phyloP scores from a whole-genome alignment of 805 yeast genomes.

The Myxozyma sirexii region DNA sequence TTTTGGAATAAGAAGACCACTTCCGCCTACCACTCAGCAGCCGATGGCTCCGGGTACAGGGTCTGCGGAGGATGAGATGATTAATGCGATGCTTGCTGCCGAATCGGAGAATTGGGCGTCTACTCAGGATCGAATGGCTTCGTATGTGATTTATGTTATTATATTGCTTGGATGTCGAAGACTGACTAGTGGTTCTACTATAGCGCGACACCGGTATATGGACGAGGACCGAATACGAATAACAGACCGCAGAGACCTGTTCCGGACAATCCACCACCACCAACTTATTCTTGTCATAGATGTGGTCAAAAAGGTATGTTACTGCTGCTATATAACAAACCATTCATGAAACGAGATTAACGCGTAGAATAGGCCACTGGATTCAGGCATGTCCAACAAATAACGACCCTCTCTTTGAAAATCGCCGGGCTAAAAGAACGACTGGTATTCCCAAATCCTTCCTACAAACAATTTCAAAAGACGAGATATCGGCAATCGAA shows the following conservation, averaged over 20 bases:
- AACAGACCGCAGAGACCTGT: slow-evolving; percentile 32
- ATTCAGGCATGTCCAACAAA: slow-evolving; percentile 94
- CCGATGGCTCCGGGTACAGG: not conserved
- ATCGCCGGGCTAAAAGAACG: slow-evolving; percentile 84
- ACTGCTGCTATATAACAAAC: too few species aligned
- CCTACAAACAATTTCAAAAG: slow-evolving; percentile 81
- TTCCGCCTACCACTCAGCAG: not conserved
- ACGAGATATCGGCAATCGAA: slow-evolving; percentile 55
- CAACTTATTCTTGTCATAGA: slow-evolving; percentile 93
- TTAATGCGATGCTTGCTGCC: slow-evolving; percentile 86
- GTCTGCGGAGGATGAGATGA: slow-evolving; percentile 74
- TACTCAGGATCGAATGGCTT: slow-evolving; percentile 86
- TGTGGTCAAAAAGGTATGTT: slow-evolving; percentile 78
- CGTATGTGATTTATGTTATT: too few species aligned
- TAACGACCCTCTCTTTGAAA: slow-evolving; percentile 91
- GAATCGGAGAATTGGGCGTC: slow-evolving; percentile 95
- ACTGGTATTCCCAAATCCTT: slow-evolving; percentile 97
- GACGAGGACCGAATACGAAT: slow-evolving; percentile 32
- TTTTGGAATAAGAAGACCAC: slow-evolving; percentile 5
- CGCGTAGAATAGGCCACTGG: slow-evolving; percentile 63
- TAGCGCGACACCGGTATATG: slow-evolving; percentile 74
- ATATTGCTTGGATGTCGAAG: too few species aligned
- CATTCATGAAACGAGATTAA: too few species aligned
- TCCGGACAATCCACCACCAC: slow-evolving; percentile 82
- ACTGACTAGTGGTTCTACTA: too few species aligned